phyloP scores from a whole-genome alignment of 441 rosid genomes.

The Bocquillonia castaneifolia region DNA sequence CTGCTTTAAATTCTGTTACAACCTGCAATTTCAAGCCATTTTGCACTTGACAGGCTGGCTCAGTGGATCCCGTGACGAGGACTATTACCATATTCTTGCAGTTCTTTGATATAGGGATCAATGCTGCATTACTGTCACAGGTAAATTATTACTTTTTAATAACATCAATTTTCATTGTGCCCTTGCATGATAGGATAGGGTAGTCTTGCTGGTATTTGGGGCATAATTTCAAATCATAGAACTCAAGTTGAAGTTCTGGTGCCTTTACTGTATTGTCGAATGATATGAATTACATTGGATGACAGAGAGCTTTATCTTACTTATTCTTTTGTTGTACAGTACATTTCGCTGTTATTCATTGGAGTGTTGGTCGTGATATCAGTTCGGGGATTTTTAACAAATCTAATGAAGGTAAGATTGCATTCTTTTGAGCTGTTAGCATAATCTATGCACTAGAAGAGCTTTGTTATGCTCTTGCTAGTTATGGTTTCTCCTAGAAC shows the following conservation, averaged over 20 bases:
- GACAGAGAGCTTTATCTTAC: conserved; percentile 17
- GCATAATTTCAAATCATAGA: background rate
- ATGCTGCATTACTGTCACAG: conserved; percentile 92
- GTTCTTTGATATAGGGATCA: conserved; percentile 93
- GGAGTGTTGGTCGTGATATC: conserved; percentile 93
- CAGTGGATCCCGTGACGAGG: conserved; percentile 96
- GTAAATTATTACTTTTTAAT: conserved; percentile 35
- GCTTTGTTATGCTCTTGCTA: background rate
- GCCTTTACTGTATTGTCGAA: background rate
- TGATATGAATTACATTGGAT: conserved; percentile 5
- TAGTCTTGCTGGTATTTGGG: background rate
- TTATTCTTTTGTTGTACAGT: conserved; percentile 45
- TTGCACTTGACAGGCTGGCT: conserved; percentile 66
- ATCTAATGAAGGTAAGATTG: conserved; percentile 85
- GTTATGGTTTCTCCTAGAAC: background rate
- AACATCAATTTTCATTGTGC: background rate
- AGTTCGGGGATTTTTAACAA: conserved; percentile 92
- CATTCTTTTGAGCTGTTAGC: background rate
- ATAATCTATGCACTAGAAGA: conserved; percentile 4
- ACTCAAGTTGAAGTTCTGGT: background rate
- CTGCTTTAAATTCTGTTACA: conserved; percentile 10
- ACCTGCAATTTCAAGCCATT: conserved; percentile 7
- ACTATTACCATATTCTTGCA: conserved; percentile 90
- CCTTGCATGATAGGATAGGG: background rate
- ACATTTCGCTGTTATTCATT: conserved; percentile 86